These are phyloP conservation scores for Wickerhamomyces chaumierensis DNA, from an alignment of 805 yeast species.

Conservation along the genomic window DNA sequence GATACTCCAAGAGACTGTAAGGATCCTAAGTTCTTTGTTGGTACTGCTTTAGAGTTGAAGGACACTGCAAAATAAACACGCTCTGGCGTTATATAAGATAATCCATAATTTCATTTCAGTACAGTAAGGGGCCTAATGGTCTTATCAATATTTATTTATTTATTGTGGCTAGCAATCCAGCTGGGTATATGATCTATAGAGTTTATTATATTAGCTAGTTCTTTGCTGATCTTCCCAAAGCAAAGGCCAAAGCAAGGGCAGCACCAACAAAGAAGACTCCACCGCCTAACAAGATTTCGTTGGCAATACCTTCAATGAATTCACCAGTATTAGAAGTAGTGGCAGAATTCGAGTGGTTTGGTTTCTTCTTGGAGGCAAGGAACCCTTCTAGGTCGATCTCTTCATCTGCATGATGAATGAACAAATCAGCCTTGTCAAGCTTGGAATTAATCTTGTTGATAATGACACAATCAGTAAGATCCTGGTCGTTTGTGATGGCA, in stretches of 20 bases:
- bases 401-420: conserved; percentile 57
- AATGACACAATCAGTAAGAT: conserved; percentile 61
- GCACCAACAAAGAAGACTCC: conserved; percentile 50
- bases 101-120: too few species aligned
- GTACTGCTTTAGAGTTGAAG: conserved; percentile 7
- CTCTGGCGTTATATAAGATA: too few species aligned
- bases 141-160: too few species aligned
- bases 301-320: conserved; percentile 43
- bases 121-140: too few species aligned
- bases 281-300: conserved; percentile 53
- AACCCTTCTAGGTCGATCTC: conserved; percentile 20
- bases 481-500: conserved; percentile 63
- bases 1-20: conserved; percentile 58
- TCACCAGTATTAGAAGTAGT: conserved; percentile 5
- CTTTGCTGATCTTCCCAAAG: conserved; percentile 35
- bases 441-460: conserved; percentile 33
- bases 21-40: conserved; percentile 25
- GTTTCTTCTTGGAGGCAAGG: conserved; percentile 10
- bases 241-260: conserved; percentile 42
- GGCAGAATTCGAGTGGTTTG: not conserved
- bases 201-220: too few species aligned
- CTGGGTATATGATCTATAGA: too few species aligned
- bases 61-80: too few species aligned
- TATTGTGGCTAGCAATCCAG: too few species aligned
- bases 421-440: conserved; percentile 57